Conservation (phyloP, 208 protist species). For the Trypanosoma cruzi region DNA sequence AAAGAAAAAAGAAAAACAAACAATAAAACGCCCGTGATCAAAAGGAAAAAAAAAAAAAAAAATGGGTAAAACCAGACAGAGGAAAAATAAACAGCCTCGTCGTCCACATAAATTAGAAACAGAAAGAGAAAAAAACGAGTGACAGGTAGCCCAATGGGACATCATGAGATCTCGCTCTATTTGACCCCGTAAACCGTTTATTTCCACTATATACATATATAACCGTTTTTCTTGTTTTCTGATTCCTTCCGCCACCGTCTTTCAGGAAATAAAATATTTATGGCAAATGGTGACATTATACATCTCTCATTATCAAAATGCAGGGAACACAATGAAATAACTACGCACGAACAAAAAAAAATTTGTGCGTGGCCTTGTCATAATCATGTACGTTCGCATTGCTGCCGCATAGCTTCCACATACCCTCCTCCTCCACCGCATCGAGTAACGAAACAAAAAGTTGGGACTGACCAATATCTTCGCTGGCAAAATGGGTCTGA, state of each 20-base stretch:
- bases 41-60: constrained; percentile 6
- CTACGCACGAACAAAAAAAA: constrained; percentile 82
- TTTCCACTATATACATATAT: neutral
- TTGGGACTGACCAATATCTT: constrained; percentile 88
- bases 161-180: neutral
- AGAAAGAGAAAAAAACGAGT: constrained; percentile 7
- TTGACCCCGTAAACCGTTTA: neutral
- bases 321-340: constrained; percentile 54
- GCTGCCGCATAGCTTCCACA: constrained; percentile 85
- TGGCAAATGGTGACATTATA: constrained; percentile 2
- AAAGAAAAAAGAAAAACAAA: constrained; percentile 4
- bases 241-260: too few relatives aligned
- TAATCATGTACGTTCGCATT: constrained; percentile 73
- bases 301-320: constrained; percentile 15
- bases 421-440: constrained; percentile 84
- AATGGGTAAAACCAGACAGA: too few relatives aligned
- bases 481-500: constrained; percentile 80
- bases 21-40: constrained; percentile 1
- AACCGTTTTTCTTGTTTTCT: constrained; percentile 7
- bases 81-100: neutral
- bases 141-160: neutral
- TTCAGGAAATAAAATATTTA: constrained; percentile 6
- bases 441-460: constrained; percentile 83
- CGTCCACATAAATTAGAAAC: neutral
- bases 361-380: constrained; percentile 86